phyloP scores from a whole-genome alignment of 164 flowering plant genomes.

The Annona squamosa region DNA sequence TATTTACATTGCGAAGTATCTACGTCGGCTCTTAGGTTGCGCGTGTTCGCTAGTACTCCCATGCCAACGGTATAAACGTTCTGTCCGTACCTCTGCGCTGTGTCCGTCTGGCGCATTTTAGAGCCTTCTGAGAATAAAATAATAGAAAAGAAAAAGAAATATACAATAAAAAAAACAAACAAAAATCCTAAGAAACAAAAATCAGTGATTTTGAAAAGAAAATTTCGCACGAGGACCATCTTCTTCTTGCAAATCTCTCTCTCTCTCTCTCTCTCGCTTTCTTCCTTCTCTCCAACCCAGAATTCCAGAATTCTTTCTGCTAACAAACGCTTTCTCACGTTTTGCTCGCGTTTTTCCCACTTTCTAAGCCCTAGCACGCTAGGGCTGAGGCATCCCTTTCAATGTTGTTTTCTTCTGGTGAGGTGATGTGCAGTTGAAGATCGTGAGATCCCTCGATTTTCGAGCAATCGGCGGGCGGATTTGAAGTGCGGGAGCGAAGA shows the following conservation, averaged over 20 bases:
- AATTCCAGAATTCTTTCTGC: neutral
- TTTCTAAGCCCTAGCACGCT: neutral
- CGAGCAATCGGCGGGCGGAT: neutral
- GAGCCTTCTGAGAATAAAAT: neutral
- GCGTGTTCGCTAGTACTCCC: neutral
- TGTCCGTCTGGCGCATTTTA: neutral
- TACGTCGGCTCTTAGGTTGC: neutral
- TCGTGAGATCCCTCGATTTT: neutral
- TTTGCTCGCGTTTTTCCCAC: neutral
- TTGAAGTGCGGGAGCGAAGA: conserved; percentile 6
- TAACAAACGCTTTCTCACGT: neutral
- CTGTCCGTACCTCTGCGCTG: neutral
- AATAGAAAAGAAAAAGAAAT: too few species aligned
- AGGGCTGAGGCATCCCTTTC: neutral
- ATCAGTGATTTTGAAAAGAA: neutral
- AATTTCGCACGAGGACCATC: neutral
- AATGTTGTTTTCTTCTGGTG: neutral
- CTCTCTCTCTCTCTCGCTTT: neutral
- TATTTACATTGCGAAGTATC: too few species aligned
- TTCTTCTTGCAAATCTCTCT: neutral
- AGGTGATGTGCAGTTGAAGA: neutral
- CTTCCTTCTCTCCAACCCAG: neutral
- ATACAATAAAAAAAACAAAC: too few species aligned
- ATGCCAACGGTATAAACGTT: neutral
- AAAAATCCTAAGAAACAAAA: too few species aligned